phyloP scores from a whole-genome alignment of 73 alveolate genomes.

The Paraurostyla sp. region DNA sequence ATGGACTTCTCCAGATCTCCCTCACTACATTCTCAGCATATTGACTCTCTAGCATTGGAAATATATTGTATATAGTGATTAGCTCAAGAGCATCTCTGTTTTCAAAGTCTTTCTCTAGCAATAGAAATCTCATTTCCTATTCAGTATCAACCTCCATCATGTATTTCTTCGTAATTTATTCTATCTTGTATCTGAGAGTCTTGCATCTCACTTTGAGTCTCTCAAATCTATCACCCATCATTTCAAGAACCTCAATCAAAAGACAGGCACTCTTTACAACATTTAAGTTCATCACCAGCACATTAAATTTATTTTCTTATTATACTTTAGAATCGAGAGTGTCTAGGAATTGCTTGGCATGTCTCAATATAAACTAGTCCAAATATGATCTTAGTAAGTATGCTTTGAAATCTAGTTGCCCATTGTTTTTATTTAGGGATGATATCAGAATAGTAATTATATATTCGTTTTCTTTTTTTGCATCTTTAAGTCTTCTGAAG shows the following conservation, averaged over 20 bases:
- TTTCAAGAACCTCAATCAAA: constrained; percentile 63
- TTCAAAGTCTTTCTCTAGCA: constrained; percentile 74
- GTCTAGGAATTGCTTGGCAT: constrained; percentile 64
- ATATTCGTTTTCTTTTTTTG: constrained; percentile 28
- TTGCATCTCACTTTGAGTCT: constrained; percentile 10
- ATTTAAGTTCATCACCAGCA: constrained; percentile 64
- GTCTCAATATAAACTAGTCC: constrained; percentile 47
- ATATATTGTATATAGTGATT: constrained; percentile 47
- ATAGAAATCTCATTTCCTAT: constrained; percentile 63
- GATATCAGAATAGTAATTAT: constrained; percentile 63
- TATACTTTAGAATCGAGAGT: constrained; percentile 40
- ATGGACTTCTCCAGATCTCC: constrained; percentile 75
- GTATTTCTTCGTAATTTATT: constrained; percentile 8
- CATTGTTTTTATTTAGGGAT: constrained; percentile 60
- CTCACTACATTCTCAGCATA: constrained; percentile 61
- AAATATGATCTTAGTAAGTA: constrained; percentile 65
- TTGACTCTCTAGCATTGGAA: constrained; percentile 50
- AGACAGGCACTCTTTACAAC: constrained; percentile 71
- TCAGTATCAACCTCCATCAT: constrained; percentile 41
- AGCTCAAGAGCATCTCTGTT: constrained; percentile 67
- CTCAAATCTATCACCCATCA: constrained; percentile 35
- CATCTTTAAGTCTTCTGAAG: constrained; percentile 48
- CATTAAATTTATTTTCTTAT: constrained; percentile 46
- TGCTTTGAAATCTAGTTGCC: constrained; percentile 66
- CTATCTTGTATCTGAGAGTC: constrained; percentile 27